A percentile compares a stretch with the other conserved stretches of the same genome.
phyloP scores from a whole-genome alignment of 2,329 filamentous ascomycete species.

The Ophiocordyceps camponoti-leonardi region DNA sequence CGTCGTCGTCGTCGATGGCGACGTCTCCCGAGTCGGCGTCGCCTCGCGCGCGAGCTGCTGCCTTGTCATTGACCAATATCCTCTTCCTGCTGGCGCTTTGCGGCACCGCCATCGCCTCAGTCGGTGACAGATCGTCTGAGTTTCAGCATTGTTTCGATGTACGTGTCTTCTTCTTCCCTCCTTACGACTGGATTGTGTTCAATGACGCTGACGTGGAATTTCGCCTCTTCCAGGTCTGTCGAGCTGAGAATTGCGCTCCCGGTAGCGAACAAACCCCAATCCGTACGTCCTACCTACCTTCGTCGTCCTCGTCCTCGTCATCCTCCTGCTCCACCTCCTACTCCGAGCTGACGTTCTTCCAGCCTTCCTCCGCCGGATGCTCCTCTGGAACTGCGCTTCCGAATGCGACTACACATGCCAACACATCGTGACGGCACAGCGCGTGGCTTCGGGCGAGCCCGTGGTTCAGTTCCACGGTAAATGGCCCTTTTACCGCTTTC shows the following conservation, averaged over 20 bases:
- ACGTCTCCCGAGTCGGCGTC: slow-evolving; percentile 12
- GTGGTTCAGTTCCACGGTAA: slow-evolving; percentile 94
- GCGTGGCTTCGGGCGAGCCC: slow-evolving; percentile 46
- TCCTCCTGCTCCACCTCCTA: too few relatives aligned
- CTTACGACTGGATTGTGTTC: not conserved
- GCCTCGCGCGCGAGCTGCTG: slow-evolving; percentile 12
- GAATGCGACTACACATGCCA: slow-evolving; percentile 99
- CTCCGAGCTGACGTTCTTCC: not conserved
- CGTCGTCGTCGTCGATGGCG: slow-evolving; percentile 14
- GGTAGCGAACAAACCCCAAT: slow-evolving; percentile 43
- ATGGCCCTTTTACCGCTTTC: slow-evolving; percentile 85
- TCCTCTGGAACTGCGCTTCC: slow-evolving; percentile 80
- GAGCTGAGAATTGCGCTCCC: slow-evolving; percentile 58
- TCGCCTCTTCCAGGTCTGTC: slow-evolving; percentile 49
- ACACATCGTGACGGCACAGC: slow-evolving; percentile 66
- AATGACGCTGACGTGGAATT: slow-evolving; percentile 3
- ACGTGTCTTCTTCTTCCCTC: slow-evolving; percentile 1
- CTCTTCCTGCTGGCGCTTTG: slow-evolving; percentile 22
- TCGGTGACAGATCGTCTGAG: slow-evolving; percentile 72
- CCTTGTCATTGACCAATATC: slow-evolving; percentile 12
- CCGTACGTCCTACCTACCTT: slow-evolving; percentile 41
- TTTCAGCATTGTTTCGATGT: slow-evolving; percentile 80
- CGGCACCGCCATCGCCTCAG: slow-evolving; percentile 44
- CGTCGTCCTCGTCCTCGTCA: not conserved
- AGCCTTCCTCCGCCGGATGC: slow-evolving; percentile 73